phyloP scores from a whole-genome alignment of 1,284 basidiomycete genomes.

The Puccinia brachypodii region DNA sequence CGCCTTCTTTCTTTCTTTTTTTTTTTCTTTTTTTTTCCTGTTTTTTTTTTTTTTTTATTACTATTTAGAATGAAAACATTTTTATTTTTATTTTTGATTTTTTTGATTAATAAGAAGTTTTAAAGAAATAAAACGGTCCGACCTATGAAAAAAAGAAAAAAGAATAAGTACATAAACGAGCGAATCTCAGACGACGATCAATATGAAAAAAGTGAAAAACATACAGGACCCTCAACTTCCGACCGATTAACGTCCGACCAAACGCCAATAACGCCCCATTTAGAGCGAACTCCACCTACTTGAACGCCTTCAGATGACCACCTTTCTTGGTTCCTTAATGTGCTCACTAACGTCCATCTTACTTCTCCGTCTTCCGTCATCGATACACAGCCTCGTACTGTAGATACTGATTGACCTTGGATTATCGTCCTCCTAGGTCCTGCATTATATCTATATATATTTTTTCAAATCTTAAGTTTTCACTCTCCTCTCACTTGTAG shows the following conservation, averaged over 20 bases:
- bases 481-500: background rate
- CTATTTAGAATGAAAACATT: too few relatives aligned
- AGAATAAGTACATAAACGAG: background rate
- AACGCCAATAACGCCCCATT: slow-evolving; percentile 36
- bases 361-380: slow-evolving; percentile 36
- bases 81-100: too few relatives aligned
- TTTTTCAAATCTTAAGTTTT: background rate
- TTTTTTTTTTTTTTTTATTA: too few relatives aligned
- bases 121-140: slow-evolving; percentile 46
- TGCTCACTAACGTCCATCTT: slow-evolving; percentile 24
- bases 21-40: too few relatives aligned
- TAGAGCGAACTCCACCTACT: slow-evolving; percentile 29
- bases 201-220: background rate
- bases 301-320: slow-evolving; percentile 45
- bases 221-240: slow-evolving; percentile 19
- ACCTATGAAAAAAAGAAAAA: background rate
- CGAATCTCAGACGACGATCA: background rate
- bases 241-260: slow-evolving; percentile 36
- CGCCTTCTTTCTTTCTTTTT: too few relatives aligned
- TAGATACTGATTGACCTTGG: background rate
- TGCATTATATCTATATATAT: background rate
- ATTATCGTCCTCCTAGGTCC: background rate
- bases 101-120: slow-evolving; percentile 22
- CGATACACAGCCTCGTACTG: slow-evolving; percentile 31
- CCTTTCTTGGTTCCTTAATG: background rate